These are phyloP conservation scores for Anastatica hierochuntica DNA, from an alignment of 345 rosid species.

Conservation along the genomic window DNA sequence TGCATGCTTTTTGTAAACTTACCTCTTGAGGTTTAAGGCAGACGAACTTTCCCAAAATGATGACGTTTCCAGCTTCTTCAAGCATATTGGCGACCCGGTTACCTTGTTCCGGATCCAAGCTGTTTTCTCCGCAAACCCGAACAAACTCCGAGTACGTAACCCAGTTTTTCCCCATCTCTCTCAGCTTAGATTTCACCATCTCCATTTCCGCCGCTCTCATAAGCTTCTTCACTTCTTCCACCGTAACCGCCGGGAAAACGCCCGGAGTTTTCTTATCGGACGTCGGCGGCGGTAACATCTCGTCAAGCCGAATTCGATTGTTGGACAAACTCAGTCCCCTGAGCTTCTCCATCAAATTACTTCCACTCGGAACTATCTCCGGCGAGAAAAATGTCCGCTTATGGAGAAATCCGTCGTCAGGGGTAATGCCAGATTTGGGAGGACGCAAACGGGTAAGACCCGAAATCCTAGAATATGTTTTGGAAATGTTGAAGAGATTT, in stretches of 20 bases:
- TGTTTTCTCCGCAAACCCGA: constrained; percentile 48
- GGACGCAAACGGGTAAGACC: constrained; percentile 25
- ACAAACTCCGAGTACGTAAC: constrained; percentile 57
- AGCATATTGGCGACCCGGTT: constrained; percentile 44
- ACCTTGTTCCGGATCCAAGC: constrained; percentile 47
- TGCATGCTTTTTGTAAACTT: constrained; percentile 49
- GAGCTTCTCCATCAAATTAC: constrained; percentile 44
- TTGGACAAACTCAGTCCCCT: constrained; percentile 37
- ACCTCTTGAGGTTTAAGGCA: constrained; percentile 80
- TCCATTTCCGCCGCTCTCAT: constrained; percentile 68
- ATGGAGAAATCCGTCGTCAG: constrained; percentile 66
- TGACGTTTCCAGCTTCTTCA: constrained; percentile 70
- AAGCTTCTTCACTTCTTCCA: constrained; percentile 69
- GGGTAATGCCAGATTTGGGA: constrained; percentile 30
- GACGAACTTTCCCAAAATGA: constrained; percentile 59
- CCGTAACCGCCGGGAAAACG: constrained; percentile 47
- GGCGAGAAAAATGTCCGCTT: constrained; percentile 38
- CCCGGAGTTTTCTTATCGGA: constrained; percentile 13
- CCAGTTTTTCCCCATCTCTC: constrained; percentile 46
- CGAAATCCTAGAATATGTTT: constrained; percentile 24
- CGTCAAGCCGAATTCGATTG: constrained; percentile 54
- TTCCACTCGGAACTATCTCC: constrained; percentile 32
- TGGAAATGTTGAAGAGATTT: constrained; percentile 51
- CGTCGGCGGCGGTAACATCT: constrained; percentile 33
- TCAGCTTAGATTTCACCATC: constrained; percentile 53